Evolutionary conservation across 805 yeast species (phyloP), one percentile per base, ranked within the genome.

Genomic region (Saccharomyces kudriavzevii): DNA sequence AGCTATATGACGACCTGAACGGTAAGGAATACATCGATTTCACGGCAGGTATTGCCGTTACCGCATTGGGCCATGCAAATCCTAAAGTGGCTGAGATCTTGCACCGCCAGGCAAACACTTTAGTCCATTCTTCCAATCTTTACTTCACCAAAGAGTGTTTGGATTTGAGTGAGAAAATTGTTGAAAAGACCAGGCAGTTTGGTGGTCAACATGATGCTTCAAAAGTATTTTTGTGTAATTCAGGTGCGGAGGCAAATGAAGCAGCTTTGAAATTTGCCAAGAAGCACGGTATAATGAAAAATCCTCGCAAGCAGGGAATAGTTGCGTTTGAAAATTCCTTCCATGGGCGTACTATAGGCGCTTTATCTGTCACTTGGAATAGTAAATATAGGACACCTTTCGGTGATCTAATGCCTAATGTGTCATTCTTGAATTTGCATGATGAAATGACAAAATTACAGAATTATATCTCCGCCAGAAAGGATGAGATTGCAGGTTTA

Each of bases 291-390:
- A 83, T 82, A 57, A 57, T 73, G 3, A 68, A 76, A 29, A 71
- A 75, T 54, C 77, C 74, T 13, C 74, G 74, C 48, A 91, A 90
- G 67, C 76, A 71, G 58, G 96, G 90, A 64, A 76, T 94, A 55
- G 82, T 94, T 51, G 83, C 96, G n/a, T 94, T 94, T 69, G 81
- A 84, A 60, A 83, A 86, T 60, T 85, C 96, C 1, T 94, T 94
- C 78, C 99, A 94, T 66, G 99, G 99, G 43, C 82, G 99, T 68
- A 82, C 97, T 1, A 80, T 89, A 84, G 99, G 99, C 48, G 87
- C 98, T 0, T 75, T 94, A 49, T 81, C 95, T 1, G 96, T 91
- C 5, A 94, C 99, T 0, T 88, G 95, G 59, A 94, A 91, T 69
- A 85, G 88, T 27, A 94, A 94, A 68, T 94, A 94, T 69, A 97